Evolutionary conservation across 2,329 filamentous ascomycete genomes (phyloP), one percentile per base, ranked within the genome.

Genomic region (Blastomyces percursus): DNA sequence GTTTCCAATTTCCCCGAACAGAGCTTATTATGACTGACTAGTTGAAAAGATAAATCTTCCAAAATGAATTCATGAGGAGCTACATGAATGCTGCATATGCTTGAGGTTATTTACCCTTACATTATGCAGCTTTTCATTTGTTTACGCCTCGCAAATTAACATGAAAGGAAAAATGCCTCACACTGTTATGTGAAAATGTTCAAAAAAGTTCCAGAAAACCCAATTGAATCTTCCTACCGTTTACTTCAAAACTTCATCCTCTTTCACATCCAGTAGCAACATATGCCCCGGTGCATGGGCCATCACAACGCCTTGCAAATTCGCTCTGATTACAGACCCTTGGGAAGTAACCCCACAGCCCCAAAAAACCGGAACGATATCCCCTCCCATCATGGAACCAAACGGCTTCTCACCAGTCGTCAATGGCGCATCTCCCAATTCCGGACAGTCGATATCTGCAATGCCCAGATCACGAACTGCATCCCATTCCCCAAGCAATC

Each of bases 331-430:
- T 1, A 87, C 82, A 16, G 84, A 84, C 68, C 86, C 81, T 69
- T 87, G 85, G 1, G 86, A 84, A 46, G 85, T 87, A 12, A 87
- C 84, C 42, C 85, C 85, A 68, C 85, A 88, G 0, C 83, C 85
- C 84, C 85, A 83, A 66, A 85, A 85, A 3, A 84, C 79, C 0
- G 82, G 82, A 38, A 85, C 75, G 32, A 79, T 75, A 1, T 79
- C 75, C 16, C 77, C 73, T 24, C 73, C 72, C 62, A 32, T 72
- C 70, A 14, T 72, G 65, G 32, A 76, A 65, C 30, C 71, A 46
- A 58, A 40, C 42, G 30, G 12, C 56, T 71, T 68, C 0, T 79
- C 81, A 38, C 76, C 71, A 19, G 69, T 55, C 14, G 72, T 71
- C 6, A 74, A 62, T 5, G 78, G 78, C 2, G 64, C 64, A 63